A percentile compares a stretch with the other conserved stretches of the same genome.
Conservation (phyloP, 2,329 filamentous ascomycete species). For the Alternaria gaisen region DNA sequence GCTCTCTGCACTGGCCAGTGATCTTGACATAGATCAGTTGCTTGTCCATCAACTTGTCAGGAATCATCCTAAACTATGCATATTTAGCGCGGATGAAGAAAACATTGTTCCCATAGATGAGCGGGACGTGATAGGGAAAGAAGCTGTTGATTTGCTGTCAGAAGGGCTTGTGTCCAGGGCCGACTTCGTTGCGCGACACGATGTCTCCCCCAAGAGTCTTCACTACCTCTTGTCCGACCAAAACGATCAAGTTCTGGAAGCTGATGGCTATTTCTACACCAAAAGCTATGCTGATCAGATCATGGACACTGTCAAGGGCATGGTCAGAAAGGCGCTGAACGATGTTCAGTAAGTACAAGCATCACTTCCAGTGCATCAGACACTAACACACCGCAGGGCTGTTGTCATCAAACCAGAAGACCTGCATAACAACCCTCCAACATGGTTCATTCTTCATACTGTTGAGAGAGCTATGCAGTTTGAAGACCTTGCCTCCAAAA, state of each 20-base stretch:
- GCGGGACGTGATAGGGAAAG: conserved; percentile 25
- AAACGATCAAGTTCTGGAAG: conserved; percentile 20
- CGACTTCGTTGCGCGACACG: conserved; percentile 28
- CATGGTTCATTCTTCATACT: conserved; percentile 31
- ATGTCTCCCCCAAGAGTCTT: conserved; percentile 36
- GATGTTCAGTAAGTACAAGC: conserved; percentile 25
- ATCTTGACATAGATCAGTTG: conserved; percentile 34
- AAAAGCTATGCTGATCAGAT: conserved; percentile 13
- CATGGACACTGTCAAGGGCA: conserved; percentile 5
- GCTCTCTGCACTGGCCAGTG: conserved; percentile 23
- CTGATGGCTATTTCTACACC: conserved; percentile 30
- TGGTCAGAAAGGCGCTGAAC: conserved; percentile 20
- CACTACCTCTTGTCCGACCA: conserved; percentile 26
- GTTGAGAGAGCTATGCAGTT: conserved; percentile 20
- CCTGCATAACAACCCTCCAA: conserved; percentile 34
- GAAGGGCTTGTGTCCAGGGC: conserved; percentile 27
- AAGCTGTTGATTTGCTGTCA: conserved; percentile 18
- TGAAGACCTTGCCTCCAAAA: conserved; percentile 17
- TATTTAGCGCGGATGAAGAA: conserved; percentile 36
- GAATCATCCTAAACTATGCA: conserved; percentile 23
- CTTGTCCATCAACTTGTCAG: conserved; percentile 33
- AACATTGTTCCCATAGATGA: conserved; percentile 37
- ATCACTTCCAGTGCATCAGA: not conserved
- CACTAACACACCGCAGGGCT: conserved; percentile 19
- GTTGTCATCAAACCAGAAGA: conserved; percentile 24